Conservation (phyloP, 441 rosid species). For the Erodium trifolium region DNA sequence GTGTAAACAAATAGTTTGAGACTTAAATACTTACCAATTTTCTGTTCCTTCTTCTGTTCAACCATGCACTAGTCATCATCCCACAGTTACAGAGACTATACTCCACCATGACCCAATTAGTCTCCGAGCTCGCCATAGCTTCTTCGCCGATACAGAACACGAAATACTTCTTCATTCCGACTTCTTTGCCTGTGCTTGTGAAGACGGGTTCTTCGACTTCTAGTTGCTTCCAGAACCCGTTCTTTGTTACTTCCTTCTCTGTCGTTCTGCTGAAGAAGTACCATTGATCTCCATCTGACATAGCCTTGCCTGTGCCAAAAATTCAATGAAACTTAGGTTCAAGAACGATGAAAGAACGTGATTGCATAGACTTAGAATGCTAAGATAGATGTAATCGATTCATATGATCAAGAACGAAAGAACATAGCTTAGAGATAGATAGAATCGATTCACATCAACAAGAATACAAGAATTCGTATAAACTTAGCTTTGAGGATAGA, state of each 20-base stretch:
- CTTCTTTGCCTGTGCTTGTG: slow-evolving; percentile 15
- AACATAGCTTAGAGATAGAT: too few species aligned
- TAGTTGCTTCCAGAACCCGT: slow-evolving; percentile 36
- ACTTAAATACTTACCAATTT: slow-evolving; percentile 19
- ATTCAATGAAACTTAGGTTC: too few species aligned
- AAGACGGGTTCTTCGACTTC: slow-evolving; percentile 27
- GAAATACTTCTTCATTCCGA: slow-evolving; percentile 31
- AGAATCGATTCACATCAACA: too few species aligned
- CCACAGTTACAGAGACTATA: slow-evolving; percentile 23
- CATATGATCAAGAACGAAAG: too few species aligned
- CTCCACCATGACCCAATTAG: slow-evolving; percentile 40
- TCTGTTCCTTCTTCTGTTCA: slow-evolving; percentile 15
- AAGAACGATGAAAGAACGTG: too few species aligned
- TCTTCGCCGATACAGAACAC: slow-evolving; percentile 25
- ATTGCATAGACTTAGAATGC: too few species aligned
- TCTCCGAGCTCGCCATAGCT: slow-evolving; percentile 18
- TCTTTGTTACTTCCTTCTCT: slow-evolving; percentile 19
- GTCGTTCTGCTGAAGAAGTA: slow-evolving; percentile 32
- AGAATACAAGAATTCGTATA: too few species aligned
- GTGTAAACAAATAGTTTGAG: too few species aligned
- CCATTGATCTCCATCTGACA: slow-evolving; percentile 30
- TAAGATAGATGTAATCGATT: too few species aligned
- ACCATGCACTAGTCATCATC: slow-evolving; percentile 4
- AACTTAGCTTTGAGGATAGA: too few species aligned
- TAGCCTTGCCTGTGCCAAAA: slow-evolving; percentile 30